Evolutionary conservation across 2,329 filamentous ascomycete genomes (phyloP), one percentile per base, ranked within the genome.

Genomic region (Sporothrix phasma): DNA sequence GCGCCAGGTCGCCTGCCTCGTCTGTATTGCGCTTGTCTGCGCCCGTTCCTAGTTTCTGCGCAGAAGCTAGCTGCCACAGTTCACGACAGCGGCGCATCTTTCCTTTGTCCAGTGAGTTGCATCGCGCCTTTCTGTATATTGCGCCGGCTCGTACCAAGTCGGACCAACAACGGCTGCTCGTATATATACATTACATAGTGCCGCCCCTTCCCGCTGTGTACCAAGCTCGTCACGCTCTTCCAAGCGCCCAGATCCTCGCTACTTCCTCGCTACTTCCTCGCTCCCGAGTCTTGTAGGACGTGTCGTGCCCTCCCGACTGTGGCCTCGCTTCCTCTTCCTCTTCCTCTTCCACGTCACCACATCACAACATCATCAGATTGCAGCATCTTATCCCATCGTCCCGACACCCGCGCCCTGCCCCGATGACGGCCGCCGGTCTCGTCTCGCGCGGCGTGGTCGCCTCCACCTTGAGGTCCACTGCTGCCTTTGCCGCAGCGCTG

Each of bases 401-500:
- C 29, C 51, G 31, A 22, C 31, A 39, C 5, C 43, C 43, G 49
- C 58, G 29, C 43, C 43, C 24, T 34, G 43, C n/a, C 43, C 26
- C 37, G 46, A 64, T 64, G 63, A 24, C 63, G 37, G 53, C 62
- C 39, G 26, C 46, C 26, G 53, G 54, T 45, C 61, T 58, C 43
- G 22, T 59, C 41, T 19, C 43, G 13, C 39, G 51, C 51, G 51
- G 51, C 29, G 7, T 22, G 26, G 61, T 53, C 26, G 37, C 37
- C 62, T 46, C 41, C 47, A 41, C 41, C 13, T 15, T 15, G 49
- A 39, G 58, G 49, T 43, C 63, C 3, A 45, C 43, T 11, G 69
- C 70, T 22, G 71, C 72, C 22, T 72, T 72, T 19, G 66, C 70
- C 68, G 46, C 31, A 8, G 41, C 51, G 13, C 13, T 61, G 17